Percentiles rank a stretch among this genome's conserved stretches.
phyloP scores from a whole-genome alignment of 441 rosid species.

The Bocquillonia castaneifolia region DNA sequence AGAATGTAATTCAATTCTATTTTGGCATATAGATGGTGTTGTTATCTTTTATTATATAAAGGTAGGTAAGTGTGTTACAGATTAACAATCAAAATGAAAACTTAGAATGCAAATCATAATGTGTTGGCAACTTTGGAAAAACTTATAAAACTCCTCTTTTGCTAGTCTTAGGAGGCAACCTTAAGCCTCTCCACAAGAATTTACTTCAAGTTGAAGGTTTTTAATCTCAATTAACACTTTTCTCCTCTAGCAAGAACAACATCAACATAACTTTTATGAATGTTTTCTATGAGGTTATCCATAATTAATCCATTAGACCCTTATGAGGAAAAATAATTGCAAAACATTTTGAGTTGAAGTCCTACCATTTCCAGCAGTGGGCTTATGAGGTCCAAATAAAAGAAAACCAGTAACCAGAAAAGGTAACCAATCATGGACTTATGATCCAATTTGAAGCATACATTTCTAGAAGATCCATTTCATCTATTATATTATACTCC shows the following conservation, averaged over 20 bases:
- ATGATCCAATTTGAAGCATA: background rate
- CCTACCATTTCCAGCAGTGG: background rate
- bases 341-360: background rate
- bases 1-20: conserved; percentile 9
- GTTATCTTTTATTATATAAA: conserved; percentile 23
- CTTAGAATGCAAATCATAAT: conserved; percentile 34
- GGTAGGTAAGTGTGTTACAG: conserved; percentile 9
- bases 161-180: conserved; percentile 46
- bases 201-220: conserved; percentile 46
- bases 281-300: background rate
- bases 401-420: background rate
- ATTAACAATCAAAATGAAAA: conserved; percentile 33
- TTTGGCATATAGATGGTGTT: conserved; percentile 3
- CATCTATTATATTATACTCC: background rate
- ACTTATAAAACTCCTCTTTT: conserved; percentile 41
- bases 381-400: background rate
- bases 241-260: background rate
- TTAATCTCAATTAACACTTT: conserved; percentile 27
- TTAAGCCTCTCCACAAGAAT: conserved; percentile 23
- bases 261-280: background rate
- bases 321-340: too few relatives aligned
- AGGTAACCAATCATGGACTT: background rate
- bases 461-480: background rate
- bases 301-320: background rate
- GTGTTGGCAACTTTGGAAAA: conserved; percentile 29